Evolutionary conservation across 2,329 filamentous ascomycete species (phyloP), one percentile per base, ranked within the genome.

Genomic region (Hypocreales sp.): DNA sequence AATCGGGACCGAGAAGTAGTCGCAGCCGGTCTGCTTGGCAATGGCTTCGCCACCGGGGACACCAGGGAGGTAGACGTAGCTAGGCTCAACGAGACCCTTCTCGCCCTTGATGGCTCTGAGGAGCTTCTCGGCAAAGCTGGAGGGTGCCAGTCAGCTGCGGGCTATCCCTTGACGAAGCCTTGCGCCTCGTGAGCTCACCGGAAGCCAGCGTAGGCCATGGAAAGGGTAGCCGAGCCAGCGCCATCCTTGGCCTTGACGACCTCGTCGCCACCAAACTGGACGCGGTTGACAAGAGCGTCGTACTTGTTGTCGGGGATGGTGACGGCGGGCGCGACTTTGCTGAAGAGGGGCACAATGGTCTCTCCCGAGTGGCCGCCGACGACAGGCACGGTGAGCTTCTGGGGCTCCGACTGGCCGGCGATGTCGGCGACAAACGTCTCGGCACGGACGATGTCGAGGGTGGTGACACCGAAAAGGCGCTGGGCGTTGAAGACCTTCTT

Each of bases 261-360:
- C 64, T 93, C 84, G 44, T 98, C 90, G 66, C 90, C 90, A 53
- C 90, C 90, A 44, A 94, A 95, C 59, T 98, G 90, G 31, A 95
- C 81, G 63, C 90, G 84, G 61, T 94, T 80, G 48, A 93, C 75
- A 27, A 98, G 68, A 39, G 72, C 79, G 48, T 87, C 82, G 45
- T 93, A 79, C 67, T 92, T 90, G 53, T 94, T 84, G 35, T 69
- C 67, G 25, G 87, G 83, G 38, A 95, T 90, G 35, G 69, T 67
- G 47, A 90, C 77, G 23, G 69, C 53, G 31, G 86, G 84, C 49
- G 76, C 72, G 41, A 82, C 72, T 64, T 90, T 78, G 72, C 84
- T 93, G 72, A 95, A 92, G 35, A 98, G 72, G 27, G 90, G 90
- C 31, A 98, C 86, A 48, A 98, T 98, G 46, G 90, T 98, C 66